These are phyloP conservation scores for Obba rivulosa DNA, from an alignment of 768 basidiomycete genomes.

Conservation along the genomic window DNA sequence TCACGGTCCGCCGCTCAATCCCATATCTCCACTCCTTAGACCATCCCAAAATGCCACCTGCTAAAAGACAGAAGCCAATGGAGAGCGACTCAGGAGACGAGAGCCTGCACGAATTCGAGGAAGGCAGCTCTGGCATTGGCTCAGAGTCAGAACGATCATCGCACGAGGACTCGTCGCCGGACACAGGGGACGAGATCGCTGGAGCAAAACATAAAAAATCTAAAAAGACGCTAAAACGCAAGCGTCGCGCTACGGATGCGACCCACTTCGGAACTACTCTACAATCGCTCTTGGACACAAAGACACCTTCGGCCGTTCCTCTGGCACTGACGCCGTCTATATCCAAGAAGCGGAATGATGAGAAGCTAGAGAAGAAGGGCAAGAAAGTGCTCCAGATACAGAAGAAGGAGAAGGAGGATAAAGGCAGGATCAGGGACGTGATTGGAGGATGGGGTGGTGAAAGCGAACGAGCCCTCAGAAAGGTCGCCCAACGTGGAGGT, in stretches of 20 bases:
- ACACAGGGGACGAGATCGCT: slow-evolving; percentile 65
- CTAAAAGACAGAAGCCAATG: slow-evolving; percentile 47
- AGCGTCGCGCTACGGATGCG: slow-evolving; percentile 72
- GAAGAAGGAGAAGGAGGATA: slow-evolving; percentile 70
- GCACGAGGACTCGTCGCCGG: slow-evolving; percentile 19
- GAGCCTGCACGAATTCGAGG: slow-evolving; percentile 19
- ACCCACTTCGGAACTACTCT: slow-evolving; percentile 72
- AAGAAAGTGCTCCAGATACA: slow-evolving; percentile 68
- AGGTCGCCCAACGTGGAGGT: slow-evolving; percentile 86
- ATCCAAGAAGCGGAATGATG: slow-evolving; percentile 62
- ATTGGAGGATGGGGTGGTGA: slow-evolving; percentile 90
- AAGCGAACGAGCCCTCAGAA: slow-evolving; percentile 69
- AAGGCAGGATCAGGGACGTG: slow-evolving; percentile 57
- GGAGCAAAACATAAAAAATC: slow-evolving; percentile 56
- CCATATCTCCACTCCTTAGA: background rate
- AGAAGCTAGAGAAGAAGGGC: slow-evolving; percentile 68
- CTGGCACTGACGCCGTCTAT: slow-evolving; percentile 77
- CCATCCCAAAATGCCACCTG: slow-evolving; percentile 38
- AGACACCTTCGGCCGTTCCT: slow-evolving; percentile 63
- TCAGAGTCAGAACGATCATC: slow-evolving; percentile 5
- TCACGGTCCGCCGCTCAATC: background rate
- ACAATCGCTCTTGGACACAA: slow-evolving; percentile 65
- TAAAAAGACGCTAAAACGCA: slow-evolving; percentile 76
- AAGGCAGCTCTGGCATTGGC: slow-evolving; percentile 7
- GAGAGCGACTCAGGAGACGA: slow-evolving; percentile 18